Base-by-base conservation (phyloP, 2,329 filamentous ascomycete species). In the Dactylellina sp. region DNA sequence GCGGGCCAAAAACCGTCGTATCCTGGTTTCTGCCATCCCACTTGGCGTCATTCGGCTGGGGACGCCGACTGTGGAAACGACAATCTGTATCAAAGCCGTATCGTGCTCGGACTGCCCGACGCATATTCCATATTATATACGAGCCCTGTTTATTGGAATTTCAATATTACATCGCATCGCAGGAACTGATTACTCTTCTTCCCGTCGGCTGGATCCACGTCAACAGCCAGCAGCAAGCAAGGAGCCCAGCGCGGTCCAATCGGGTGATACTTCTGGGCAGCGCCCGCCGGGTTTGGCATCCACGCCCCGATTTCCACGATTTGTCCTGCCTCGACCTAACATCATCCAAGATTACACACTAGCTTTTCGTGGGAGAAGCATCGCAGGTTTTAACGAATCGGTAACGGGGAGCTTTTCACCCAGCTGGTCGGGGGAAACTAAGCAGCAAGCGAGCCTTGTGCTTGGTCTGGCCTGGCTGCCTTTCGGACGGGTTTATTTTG, bases 181-280 rank as follows among this genome's bases (percentile, higher is more conserved):
- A 32, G 28, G 28, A 32, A 32, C 28, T 4, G 28, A 32, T 32
- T 32, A 32, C 28, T 32, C 28, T 32, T 32, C 28, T n/a, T 46
- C 28, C 11, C 4, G 22, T 57, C 65, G 46, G 65, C 57, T 71
- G 65, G 65, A 25, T 71, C 65, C 65, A 71, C 65, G 65, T 71
- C 57, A 57, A 49, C 50, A 40, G 42, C 28, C 22, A 6, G 11
- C 7, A n/a, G n/a, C n/a, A n/a, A n/a, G n/a, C n/a, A n/a, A n/a
- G n/a, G 22, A 2, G 25, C 12, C 11, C 28, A 18, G 40, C 39
- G n/a, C 42, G 50, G 65, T 63, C 65, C 65, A 71, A 71, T 71
- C 65, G 50, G 50, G 52, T 24, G 42, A 25, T 20, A 25, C 28
- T 37, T 28, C 32, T 25, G 16, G 28, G 6, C 44, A 28, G 46